Evolutionary conservation across 2,329 filamentous ascomycete genomes (phyloP), one percentile per base, ranked within the genome.

Genomic region (Drechslera avenae): DNA sequence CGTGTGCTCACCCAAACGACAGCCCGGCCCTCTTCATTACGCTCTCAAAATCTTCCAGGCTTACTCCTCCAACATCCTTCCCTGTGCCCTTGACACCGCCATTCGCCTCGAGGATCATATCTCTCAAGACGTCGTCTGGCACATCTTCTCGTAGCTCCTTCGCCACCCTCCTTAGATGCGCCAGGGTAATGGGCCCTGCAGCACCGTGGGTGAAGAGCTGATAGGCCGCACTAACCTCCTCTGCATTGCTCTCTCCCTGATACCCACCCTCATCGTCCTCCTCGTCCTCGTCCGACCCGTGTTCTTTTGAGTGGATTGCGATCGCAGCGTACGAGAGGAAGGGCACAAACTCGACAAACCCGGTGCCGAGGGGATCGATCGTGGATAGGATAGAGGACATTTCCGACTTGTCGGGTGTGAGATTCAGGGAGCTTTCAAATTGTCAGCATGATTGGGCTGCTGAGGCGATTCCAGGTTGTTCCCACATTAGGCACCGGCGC

Each of bases 61-160:
- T 84, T 8, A 96, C 93, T 6, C 89, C 90, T 49, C 79, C 82
- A 19, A 60, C 51, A 39, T 71, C 83, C 9, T 89, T 82, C 13
- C 88, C 87, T 3, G 65, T 64, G 5, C 61, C 63, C 41, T 67
- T 67, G 19, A 82, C 85, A 1, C 90, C 91, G 2, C 89, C 90
- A 73, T 95, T 97, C 40, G 93, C 94, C 79, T 97, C 93, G 40
- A 91, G 78, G 50, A 99, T 88, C 94, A 99, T 99, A 77, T 97
- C 91, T 76, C 84, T 85, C 68, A 99, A 77, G 68, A 96, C 75
- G 40, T 90, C 87, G 65, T 97, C 94, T 52, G 85, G 84, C 18
- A 96, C 86, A 43, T 86, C 90, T 75, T 96, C 91, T 74, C 91
- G 90, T 64, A 99, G 76, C 63, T 90, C 84, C 61, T 84, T 85